Evolutionary conservation across 2,329 filamentous ascomycete genomes (phyloP).

Genomic region (Penicillium sp.): DNA sequence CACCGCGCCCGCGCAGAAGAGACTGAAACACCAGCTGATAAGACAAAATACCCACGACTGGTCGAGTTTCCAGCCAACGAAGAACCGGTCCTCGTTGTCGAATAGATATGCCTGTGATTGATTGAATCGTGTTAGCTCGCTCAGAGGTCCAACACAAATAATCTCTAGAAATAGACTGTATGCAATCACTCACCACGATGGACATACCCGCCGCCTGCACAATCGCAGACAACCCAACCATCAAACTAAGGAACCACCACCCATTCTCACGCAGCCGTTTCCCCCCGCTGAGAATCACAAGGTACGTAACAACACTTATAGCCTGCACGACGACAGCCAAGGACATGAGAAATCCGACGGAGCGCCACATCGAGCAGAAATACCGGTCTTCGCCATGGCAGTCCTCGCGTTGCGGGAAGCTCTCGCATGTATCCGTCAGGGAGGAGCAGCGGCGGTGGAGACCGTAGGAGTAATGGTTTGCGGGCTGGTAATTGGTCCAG

Average conservation of each 20-base stretch:
- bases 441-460: slow-evolving; percentile 78
- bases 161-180: no score
- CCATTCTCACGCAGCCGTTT: slow-evolving; percentile 75
- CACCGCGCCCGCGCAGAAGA: slow-evolving; percentile 56
- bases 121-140: background rate
- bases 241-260: slow-evolving; percentile 69
- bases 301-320: slow-evolving; percentile 73
- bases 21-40: slow-evolving; percentile 55
- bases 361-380: slow-evolving; percentile 92
- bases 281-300: slow-evolving; percentile 72
- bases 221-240: slow-evolving; percentile 63
- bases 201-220: slow-evolving; percentile 73
- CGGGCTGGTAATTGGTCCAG: slow-evolving; percentile 34
- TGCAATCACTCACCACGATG: slow-evolving; percentile 65
- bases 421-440: slow-evolving; percentile 51
- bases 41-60: slow-evolving; percentile 72
- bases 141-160: no score
- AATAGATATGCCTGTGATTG: slow-evolving; percentile 68
- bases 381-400: slow-evolving; percentile 64
- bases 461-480: slow-evolving; percentile 65
- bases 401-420: slow-evolving; percentile 65
- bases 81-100: slow-evolving; percentile 78
- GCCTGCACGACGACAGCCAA: slow-evolving; percentile 79
- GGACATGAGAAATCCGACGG: slow-evolving; percentile 80
- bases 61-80: slow-evolving; percentile 75